Evolutionary conservation across 2,329 filamentous ascomycete genomes (phyloP).

Genomic region (Apiospora arundinis): DNA sequence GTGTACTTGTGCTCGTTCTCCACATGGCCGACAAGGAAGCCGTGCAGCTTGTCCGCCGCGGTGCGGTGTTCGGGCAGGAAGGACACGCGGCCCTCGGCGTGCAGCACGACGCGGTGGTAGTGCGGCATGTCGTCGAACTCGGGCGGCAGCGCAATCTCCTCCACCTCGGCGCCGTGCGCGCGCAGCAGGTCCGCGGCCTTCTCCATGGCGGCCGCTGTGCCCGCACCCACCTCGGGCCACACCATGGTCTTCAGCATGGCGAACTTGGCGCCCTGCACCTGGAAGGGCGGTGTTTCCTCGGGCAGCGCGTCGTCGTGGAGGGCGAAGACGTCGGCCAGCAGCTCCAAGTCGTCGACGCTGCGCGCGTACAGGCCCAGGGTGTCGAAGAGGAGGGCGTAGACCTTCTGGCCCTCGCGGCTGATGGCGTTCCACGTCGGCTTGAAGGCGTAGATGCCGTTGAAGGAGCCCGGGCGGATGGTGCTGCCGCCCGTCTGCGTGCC

Average conservation of each 20-base stretch:
- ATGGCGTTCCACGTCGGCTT: conserved; percentile 72
- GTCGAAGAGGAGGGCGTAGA: conserved; percentile 65
- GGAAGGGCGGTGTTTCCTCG: conserved; percentile 32
- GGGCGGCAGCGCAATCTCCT: conserved; percentile 59
- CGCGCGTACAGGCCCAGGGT: conserved; percentile 68
- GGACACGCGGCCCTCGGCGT: conserved; percentile 56
- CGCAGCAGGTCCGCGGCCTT: conserved; percentile 47
- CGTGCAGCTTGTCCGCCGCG: conserved; percentile 53
- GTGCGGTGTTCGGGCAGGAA: conserved; percentile 61
- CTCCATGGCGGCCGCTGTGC: conserved; percentile 50
- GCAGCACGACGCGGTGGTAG: conserved; percentile 60
- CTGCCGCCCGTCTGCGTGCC: conserved; percentile 73
- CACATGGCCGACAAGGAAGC: conserved; percentile 55
- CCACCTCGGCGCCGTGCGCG: conserved; percentile 58
- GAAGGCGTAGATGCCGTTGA: conserved; percentile 68
- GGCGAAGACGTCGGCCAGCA: conserved; percentile 60
- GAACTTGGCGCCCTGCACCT: conserved; percentile 56
- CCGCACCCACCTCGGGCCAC: conserved; percentile 55
- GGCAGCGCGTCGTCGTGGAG: conserved; percentile 55
- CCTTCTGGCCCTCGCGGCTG: conserved; percentile 65
- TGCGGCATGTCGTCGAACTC: conserved; percentile 54
- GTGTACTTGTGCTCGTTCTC: conserved; percentile 53
- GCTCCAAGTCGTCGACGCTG: conserved; percentile 61
- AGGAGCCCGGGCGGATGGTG: conserved; percentile 68
- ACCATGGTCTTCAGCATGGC: conserved; percentile 60